Evolutionary conservation across 139 green algal species (phyloP).

Genomic region (Zygnema circumcarinatum): DNA sequence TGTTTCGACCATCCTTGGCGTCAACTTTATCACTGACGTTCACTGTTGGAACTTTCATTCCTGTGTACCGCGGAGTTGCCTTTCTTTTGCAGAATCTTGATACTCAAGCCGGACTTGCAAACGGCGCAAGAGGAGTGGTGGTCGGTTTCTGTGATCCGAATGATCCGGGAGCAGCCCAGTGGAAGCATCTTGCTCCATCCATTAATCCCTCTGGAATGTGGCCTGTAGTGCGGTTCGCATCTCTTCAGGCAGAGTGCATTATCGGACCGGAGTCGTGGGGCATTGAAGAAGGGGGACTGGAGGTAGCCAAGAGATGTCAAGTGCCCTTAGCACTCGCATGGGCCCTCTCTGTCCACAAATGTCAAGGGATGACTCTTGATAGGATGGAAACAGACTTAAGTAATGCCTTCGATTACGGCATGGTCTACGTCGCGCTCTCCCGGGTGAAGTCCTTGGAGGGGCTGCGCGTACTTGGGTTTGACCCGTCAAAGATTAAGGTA

Average conservation of each 20-base stretch:
- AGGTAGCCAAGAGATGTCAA: constrained; percentile 33
- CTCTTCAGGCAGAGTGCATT: constrained; percentile 1
- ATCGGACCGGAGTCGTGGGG: constrained; percentile 38
- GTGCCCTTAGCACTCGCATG: constrained; percentile 72
- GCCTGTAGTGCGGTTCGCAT: constrained; percentile 59
- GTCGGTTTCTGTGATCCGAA: constrained; percentile 58
- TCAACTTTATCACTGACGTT: no score
- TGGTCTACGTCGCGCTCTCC: constrained; percentile 78
- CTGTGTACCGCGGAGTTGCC: no score
- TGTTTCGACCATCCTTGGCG: no score
- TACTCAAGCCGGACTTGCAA: constrained; percentile 65
- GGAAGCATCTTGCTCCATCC: background rate
- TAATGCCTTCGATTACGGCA: constrained; percentile 72
- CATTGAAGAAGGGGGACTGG: background rate
- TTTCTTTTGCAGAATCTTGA: constrained; percentile 37
- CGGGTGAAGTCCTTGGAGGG: constrained; percentile 62
- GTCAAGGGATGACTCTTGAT: constrained; percentile 80
- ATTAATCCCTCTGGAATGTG: constrained; percentile 29
- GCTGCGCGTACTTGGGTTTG: constrained; percentile 35
- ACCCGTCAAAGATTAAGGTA: constrained; percentile 36
- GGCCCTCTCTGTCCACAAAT: constrained; percentile 78
- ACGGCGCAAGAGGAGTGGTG: constrained; percentile 75
- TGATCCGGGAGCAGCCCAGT: constrained; percentile 10
- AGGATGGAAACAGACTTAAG: constrained; percentile 58
- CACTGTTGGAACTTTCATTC: no score